Percentiles rank a stretch among this genome's conserved stretches.
These are phyloP conservation scores for Talaromyces liani DNA, from an alignment of 495 filamentous ascomycete genomes.

Conservation along the genomic window DNA sequence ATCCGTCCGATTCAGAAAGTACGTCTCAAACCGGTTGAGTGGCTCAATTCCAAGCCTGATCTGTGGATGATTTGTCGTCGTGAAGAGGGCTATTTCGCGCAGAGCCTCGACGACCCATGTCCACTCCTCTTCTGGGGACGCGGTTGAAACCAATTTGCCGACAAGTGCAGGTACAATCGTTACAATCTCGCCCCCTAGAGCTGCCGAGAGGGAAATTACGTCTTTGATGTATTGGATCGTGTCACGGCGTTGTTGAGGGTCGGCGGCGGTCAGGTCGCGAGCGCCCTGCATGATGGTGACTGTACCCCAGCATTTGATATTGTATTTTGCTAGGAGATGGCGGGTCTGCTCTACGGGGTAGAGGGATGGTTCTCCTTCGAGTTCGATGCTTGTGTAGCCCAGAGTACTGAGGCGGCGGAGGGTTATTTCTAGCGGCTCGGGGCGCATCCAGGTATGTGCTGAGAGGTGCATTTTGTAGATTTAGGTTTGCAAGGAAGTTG, in stretches of 20 bases:
- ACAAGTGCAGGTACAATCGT: slow-evolving; percentile 19
- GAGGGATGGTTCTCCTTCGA: slow-evolving; percentile 20
- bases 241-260: slow-evolving; percentile 12
- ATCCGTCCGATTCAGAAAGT: slow-evolving; percentile 17
- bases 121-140: slow-evolving; percentile 17
- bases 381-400: slow-evolving; percentile 21
- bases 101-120: slow-evolving; percentile 20
- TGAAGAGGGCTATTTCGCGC: slow-evolving; percentile 14
- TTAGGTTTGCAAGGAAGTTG: background rate
- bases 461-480: slow-evolving; percentile 20
- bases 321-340: slow-evolving; percentile 16
- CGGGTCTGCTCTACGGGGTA: slow-evolving; percentile 15
- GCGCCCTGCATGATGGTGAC: slow-evolving; percentile 22
- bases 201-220: slow-evolving; percentile 14
- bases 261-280: slow-evolving; percentile 16
- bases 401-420: slow-evolving; percentile 16
- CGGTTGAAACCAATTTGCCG: slow-evolving; percentile 18
- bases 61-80: slow-evolving; percentile 6
- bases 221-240: slow-evolving; percentile 21
- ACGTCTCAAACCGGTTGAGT: slow-evolving; percentile 22
- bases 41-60: slow-evolving; percentile 18
- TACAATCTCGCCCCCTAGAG: slow-evolving; percentile 17
- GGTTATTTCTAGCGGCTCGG: slow-evolving; percentile 19
- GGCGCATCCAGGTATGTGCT: slow-evolving; percentile 25
- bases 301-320: slow-evolving; percentile 15